Evolutionary conservation across 345 rosid genomes (phyloP).

Genomic region (Eutrema yunnanense): DNA sequence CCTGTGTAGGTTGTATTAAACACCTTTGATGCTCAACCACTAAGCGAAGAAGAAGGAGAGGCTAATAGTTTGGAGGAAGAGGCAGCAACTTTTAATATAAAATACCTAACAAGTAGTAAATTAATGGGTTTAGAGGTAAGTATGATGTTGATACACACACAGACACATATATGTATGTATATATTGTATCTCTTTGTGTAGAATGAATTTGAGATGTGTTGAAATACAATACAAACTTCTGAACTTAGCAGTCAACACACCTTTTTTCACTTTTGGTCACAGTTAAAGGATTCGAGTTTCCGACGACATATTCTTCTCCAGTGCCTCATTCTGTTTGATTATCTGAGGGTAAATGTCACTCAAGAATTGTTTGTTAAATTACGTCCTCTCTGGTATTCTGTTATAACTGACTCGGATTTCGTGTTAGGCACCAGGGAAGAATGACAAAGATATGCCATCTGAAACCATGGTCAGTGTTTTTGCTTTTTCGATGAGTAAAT

Average conservation of each 20-base stretch:
- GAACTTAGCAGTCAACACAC: conserved; percentile 5
- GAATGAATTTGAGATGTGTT: conserved; percentile 4
- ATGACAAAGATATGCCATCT: conserved; percentile 84
- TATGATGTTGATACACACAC: background rate
- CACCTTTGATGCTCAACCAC: conserved; percentile 94
- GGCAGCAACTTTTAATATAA: conserved; percentile 84
- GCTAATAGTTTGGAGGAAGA: conserved; percentile 93
- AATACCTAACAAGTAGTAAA: conserved; percentile 96
- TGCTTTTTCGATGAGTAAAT: conserved; percentile 8
- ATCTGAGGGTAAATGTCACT: conserved; percentile 61
- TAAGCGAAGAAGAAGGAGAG: conserved; percentile 94
- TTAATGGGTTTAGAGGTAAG: conserved; percentile 95
- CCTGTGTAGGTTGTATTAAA: conserved; percentile 71
- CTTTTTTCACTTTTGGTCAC: conserved; percentile 24
- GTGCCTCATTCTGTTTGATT: conserved; percentile 92
- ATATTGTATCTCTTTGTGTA: background rate
- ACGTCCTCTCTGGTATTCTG: background rate
- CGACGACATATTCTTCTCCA: conserved; percentile 95
- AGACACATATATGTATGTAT: background rate
- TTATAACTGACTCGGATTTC: conserved; percentile 11
- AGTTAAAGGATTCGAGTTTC: conserved; percentile 97
- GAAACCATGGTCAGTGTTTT: conserved; percentile 84
- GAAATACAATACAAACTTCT: conserved; percentile 2
- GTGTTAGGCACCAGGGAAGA: conserved; percentile 86
- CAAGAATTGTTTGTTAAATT: background rate